Base-by-base conservation (phyloP, 1,284 basidiomycete genomes). In the Boletellus deceptivus region DNA sequence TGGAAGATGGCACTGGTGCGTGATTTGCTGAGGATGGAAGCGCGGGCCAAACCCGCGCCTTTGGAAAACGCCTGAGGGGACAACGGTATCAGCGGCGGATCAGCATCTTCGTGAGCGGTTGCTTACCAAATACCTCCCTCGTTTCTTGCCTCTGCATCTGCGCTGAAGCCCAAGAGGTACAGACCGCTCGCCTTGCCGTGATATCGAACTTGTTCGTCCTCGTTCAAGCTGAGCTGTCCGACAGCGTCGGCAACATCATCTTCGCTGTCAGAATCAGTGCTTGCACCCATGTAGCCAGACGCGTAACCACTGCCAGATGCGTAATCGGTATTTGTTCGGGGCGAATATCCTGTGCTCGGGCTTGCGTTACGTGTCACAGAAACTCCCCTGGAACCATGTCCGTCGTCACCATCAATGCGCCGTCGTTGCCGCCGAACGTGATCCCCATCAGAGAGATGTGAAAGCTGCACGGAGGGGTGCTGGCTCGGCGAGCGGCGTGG, bases 221-320 rank as follows among this genome's bases (percentile, higher is more conserved):
- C 91, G 60, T 93, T 91, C 59, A 93, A 63, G 55, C 86, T 90
- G 53, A 93, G 72, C 67, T 93, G 90, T 4, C 91, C 91, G 6
- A 92, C 77, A 33, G 89, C 89, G 56, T 85, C 80, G 17, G 79
- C 76, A 13, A 93, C 77, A 20, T 78, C 77, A 29, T 79, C 78
- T 46, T 73, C 77, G 38, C 59, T 57, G 10, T 72, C 75, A 18
- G 73, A 72, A 50, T 70, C 71, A 0, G 65, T 63, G 37, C 59
- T 68, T 22, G 59, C 47, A 14, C 54, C 63, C 59, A 63, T 63
- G 36, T 67, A 63, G 14, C 64, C 64, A 36, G 63, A 59, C 2
- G 59, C 59, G 35, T 63, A 60, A 44, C 51, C 66, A 29, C 55
- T 25, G 20, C 52, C 53, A 22, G 60, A 61, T 2, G 44, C 22